These are phyloP conservation scores for Quercus glauca DNA, from an alignment of 306 rosid species.

Conservation along the genomic window DNA sequence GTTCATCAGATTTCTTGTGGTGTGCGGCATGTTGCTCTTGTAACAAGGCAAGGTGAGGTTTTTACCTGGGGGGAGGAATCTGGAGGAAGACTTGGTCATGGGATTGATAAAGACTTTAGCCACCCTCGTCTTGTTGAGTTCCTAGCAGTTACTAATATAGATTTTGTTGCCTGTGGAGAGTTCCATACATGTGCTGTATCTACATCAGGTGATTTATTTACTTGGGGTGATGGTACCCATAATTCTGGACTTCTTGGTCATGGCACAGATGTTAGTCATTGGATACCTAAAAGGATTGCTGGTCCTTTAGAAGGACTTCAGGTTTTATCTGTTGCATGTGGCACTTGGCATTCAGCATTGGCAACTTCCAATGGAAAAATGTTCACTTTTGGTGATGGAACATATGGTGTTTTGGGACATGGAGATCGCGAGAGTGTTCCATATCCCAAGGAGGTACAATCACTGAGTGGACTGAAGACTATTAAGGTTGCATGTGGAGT, in stretches of 20 bases:
- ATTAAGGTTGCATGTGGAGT: conserved; percentile 88
- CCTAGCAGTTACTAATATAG: conserved; percentile 51
- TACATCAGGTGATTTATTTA: conserved; percentile 69
- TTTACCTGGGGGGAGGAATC: conserved; percentile 98
- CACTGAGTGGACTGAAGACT: conserved; percentile 65
- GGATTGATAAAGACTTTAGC: conserved; percentile 60
- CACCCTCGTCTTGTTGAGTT: conserved; percentile 79
- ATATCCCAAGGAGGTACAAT: conserved; percentile 80
- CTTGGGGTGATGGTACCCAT: conserved; percentile 92
- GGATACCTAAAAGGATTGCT: conserved; percentile 68
- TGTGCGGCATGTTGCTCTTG: conserved; percentile 71
- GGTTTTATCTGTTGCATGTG: conserved; percentile 86
- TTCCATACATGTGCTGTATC: conserved; percentile 85
- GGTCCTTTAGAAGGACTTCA: conserved; percentile 83
- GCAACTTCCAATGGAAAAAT: conserved; percentile 72
- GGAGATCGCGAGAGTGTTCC: conserved; percentile 64
- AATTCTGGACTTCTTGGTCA: conserved; percentile 88
- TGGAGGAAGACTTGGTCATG: conserved; percentile 95
- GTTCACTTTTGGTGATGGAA: conserved; percentile 93
- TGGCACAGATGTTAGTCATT: conserved; percentile 77
- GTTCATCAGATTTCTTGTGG: conserved; percentile 82
- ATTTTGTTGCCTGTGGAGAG: conserved; percentile 84
- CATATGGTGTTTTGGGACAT: conserved; percentile 90
- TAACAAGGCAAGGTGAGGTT: conserved; percentile 95
- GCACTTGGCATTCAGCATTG: conserved; percentile 91